A percentile compares a stretch with the other conserved stretches of the same genome.
Evolutionary conservation across 768 basidiomycete genomes (phyloP).

Genomic region (Macrolepiota albuminosa): DNA sequence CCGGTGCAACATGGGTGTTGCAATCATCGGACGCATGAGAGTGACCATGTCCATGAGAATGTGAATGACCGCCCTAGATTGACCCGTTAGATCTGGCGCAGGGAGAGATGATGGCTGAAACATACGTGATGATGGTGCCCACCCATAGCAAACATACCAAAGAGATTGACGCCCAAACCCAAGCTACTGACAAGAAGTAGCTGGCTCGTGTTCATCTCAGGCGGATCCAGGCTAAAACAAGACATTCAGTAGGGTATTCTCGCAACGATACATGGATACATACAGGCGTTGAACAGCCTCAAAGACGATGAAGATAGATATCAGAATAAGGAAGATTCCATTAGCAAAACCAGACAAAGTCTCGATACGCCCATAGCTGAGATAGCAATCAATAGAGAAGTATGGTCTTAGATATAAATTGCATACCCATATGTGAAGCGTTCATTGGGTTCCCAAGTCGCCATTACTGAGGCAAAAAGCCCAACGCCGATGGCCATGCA

Average conservation of each 20-base stretch:
- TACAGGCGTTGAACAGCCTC: slow-evolving; percentile 95
- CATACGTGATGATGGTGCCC: slow-evolving; percentile 85
- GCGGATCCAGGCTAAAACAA: slow-evolving; percentile 71
- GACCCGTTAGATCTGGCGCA: neutral
- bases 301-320: slow-evolving; percentile 97
- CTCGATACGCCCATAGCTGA: slow-evolving; percentile 91
- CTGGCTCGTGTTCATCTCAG: slow-evolving; percentile 96
- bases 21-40: slow-evolving; percentile 23
- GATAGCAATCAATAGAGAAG: neutral
- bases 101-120: slow-evolving; percentile 6
- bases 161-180: slow-evolving; percentile 90
- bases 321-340: slow-evolving; percentile 88
- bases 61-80: slow-evolving; percentile 53
- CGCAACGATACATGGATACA: slow-evolving; percentile 16
- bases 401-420: neutral
- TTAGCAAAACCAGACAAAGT: slow-evolving; percentile 98
- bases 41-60: slow-evolving; percentile 42
- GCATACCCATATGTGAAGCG: slow-evolving; percentile 90
- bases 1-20: slow-evolving; percentile 15
- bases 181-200: slow-evolving; percentile 84
- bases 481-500: slow-evolving; percentile 97
- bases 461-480: slow-evolving; percentile 94
- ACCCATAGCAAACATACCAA: slow-evolving; percentile 99
- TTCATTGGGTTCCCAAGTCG: slow-evolving; percentile 94
- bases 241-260: neutral